These are phyloP conservation scores for Pelargonium cotyledonis DNA, from an alignment of 441 rosid species.

Conservation along the genomic window DNA sequence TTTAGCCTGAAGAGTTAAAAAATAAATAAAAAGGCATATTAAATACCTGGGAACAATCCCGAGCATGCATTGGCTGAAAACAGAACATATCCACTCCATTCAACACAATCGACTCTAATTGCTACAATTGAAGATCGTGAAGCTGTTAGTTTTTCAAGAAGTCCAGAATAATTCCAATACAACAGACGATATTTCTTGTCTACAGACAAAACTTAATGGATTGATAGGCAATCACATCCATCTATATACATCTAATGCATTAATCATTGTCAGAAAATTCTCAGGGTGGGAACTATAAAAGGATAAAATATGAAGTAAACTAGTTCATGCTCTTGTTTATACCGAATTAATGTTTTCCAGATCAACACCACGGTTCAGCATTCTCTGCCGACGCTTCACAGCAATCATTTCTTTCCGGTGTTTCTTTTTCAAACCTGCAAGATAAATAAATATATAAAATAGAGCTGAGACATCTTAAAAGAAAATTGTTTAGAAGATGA, in stretches of 20 bases:
- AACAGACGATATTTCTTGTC: not conserved
- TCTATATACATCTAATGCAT: no score
- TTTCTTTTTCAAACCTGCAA: conserved; percentile 72
- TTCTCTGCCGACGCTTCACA: conserved; percentile 65
- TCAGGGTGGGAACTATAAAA: not conserved
- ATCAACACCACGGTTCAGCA: conserved; percentile 76
- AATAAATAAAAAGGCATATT: not conserved
- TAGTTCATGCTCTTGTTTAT: conserved; percentile 7
- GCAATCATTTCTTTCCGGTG: conserved; percentile 71
- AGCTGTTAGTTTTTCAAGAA: conserved; percentile 10
- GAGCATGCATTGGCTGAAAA: conserved; percentile 73
- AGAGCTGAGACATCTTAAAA: not conserved
- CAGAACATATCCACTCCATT: conserved; percentile 47
- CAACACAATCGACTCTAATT: conserved; percentile 62
- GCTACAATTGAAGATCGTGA: conserved; percentile 31
- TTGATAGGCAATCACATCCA: no score
- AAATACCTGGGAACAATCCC: conserved; percentile 82
- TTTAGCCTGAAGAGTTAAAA: not conserved
- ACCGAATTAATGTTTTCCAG: conserved; percentile 61
- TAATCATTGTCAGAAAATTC: not conserved
- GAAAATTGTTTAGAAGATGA: not conserved
- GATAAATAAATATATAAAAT: not conserved
- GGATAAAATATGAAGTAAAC: no score
- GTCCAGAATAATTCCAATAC: not conserved
- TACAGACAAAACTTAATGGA: not conserved